Percentiles rank a stretch among this genome's conserved stretches.
Conservation (phyloP, 2,329 filamentous ascomycete species). For the Allantophomopsis cytisporea region DNA sequence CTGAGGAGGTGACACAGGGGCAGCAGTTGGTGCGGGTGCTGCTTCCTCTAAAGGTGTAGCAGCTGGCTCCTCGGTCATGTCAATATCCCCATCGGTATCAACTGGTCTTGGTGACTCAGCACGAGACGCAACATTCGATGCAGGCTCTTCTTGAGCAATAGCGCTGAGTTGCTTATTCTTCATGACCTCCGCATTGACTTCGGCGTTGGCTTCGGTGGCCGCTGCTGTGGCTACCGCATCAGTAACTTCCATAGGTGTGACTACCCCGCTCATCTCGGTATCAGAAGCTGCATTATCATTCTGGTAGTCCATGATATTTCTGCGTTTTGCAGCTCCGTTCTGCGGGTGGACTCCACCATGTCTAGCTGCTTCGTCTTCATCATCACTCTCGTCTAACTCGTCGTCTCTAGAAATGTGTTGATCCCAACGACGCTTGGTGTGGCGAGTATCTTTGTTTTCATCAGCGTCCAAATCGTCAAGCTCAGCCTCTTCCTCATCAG, state of each 20-base stretch:
- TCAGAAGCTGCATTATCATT: constrained; percentile 36
- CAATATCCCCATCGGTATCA: constrained; percentile 18
- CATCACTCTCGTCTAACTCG: constrained; percentile 79
- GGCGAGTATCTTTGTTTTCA: constrained; percentile 69
- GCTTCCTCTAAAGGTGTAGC: constrained; percentile 1
- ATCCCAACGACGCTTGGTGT: constrained; percentile 73
- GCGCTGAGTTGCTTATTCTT: constrained; percentile 14
- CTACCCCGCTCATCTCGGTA: constrained; percentile 34
- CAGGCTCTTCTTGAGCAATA: constrained; percentile 9
- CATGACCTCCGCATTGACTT: constrained; percentile 16
- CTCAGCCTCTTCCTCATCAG: constrained; percentile 53
- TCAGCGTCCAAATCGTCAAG: constrained; percentile 67
- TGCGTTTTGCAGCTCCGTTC: constrained; percentile 32
- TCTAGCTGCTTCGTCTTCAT: constrained; percentile 60
- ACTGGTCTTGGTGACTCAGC: constrained; percentile 12
- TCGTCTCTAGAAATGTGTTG: constrained; percentile 62
- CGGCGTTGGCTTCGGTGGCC: constrained; percentile 15
- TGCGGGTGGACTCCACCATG: constrained; percentile 51
- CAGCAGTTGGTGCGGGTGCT: not conserved
- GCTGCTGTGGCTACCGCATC: constrained; percentile 13
- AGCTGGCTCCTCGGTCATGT: constrained; percentile 13
- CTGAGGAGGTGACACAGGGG: not conserved
- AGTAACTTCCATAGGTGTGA: constrained; percentile 19
- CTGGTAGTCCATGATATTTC: constrained; percentile 47
- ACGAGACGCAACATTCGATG: constrained; percentile 16